Base-by-base conservation (phyloP, 192 early-diverging fungal genomes). In the Chytriomyces hyalinus region DNA sequence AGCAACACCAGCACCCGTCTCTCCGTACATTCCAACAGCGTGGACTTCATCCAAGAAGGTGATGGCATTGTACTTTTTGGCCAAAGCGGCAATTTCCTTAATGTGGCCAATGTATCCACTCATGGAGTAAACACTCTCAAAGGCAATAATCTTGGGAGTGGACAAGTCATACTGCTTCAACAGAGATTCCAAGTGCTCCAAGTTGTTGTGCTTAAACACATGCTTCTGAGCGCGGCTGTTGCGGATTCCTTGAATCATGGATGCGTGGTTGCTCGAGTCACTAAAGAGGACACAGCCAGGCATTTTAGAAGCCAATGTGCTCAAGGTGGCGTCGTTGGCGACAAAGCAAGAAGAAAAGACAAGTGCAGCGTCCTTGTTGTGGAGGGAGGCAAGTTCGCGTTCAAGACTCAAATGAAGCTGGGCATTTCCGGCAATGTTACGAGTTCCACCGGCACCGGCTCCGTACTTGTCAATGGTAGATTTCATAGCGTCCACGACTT, bases 341-440 rank as follows among this genome's bases (percentile, higher is more conserved):
- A 98, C 96, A 83, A 95, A 98, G 87, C 96, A 98, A 65, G 95
- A 96, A 17, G 96, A 95, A 77, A 98, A 98, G 51, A 98, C 94
- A 11, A 98, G 86, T 24, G 95, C 96, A 2, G 91, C 91, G 13
- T 64, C 64, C 51, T 95, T 98, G 80, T 92, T 93, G 86, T 99
- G 97, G 63, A 99, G 84, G 74, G 89, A 83, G 0, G 97, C 96
- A 69, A 99, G 86, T 87, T 97, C 96, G 6, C 89, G 76, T 84
- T 99, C 97, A 17, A 99, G 89, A 44, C 86, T 89, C 65, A 99
- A 86, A 80, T 99, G 97, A 73, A 97, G 91, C 75, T 93, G 93
- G 67, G 95, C 94, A 85, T 99, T 99, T 53, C 97, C 97, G 43
- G 96, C 96, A 84, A 99, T 99, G 89, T 99, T 99, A 75, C 97